Percentiles rank a stretch among this genome's conserved stretches.
These are phyloP conservation scores for Viola pubescens DNA, from an alignment of 441 rosid species.

Conservation along the genomic window DNA sequence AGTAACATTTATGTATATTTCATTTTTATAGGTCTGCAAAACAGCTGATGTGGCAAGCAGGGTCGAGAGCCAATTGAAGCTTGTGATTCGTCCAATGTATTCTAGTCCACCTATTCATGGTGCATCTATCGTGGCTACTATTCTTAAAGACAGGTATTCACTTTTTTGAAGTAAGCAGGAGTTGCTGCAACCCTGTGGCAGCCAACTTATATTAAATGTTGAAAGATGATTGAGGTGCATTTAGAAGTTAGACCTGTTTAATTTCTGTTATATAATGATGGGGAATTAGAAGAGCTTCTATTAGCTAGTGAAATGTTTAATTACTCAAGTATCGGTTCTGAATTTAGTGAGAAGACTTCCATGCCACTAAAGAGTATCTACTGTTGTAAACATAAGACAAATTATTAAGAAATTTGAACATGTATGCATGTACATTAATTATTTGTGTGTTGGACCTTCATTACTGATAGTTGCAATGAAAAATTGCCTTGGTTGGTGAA, in stretches of 20 bases:
- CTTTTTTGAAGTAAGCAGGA: neutral
- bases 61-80: slow-evolving; percentile 85
- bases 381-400: neutral
- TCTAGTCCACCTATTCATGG: slow-evolving; percentile 91
- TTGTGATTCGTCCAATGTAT: slow-evolving; percentile 80
- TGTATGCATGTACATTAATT: too few relatives aligned
- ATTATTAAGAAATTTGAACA: too few relatives aligned
- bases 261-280: neutral
- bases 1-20: neutral
- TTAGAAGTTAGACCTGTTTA: neutral
- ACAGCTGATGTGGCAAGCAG: slow-evolving; percentile 63
- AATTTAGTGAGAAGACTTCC: neutral
- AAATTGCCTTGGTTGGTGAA: neutral
- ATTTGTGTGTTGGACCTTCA: too few relatives aligned
- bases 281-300: neutral
- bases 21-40: slow-evolving; percentile 57
- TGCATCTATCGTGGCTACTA: slow-evolving; percentile 71
- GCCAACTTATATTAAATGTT: slow-evolving; percentile 1
- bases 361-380: neutral
- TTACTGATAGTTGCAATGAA: too few relatives aligned
- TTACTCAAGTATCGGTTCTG: neutral
- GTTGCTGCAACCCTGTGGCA: neutral
- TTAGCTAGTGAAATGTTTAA: slow-evolving; percentile 1
- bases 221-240: neutral
- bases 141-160: slow-evolving; percentile 49